phyloP scores from a whole-genome alignment of 2,329 filamentous ascomycete genomes.

The Sporothrix euskadiensis region DNA sequence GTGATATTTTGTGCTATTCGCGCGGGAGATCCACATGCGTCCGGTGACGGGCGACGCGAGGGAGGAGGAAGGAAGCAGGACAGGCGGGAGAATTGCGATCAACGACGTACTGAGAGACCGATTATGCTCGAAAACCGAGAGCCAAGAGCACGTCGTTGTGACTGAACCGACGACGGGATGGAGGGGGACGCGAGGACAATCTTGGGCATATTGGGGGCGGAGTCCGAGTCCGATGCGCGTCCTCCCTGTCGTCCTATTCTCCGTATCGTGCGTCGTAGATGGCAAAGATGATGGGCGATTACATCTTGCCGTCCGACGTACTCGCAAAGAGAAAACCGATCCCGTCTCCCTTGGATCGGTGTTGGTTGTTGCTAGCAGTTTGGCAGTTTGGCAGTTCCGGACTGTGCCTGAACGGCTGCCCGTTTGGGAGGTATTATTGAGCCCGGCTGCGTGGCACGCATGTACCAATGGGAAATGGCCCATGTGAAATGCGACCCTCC shows the following conservation, averaged over 20 bases:
- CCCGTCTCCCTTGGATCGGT: not conserved
- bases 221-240: not conserved
- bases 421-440: not conserved
- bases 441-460: not conserved
- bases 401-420: not conserved
- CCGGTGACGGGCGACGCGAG: constrained; percentile 12
- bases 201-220: not conserved
- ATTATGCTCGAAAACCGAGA: not conserved
- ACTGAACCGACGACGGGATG: not conserved
- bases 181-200: constrained; percentile 1
- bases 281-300: not conserved
- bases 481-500: constrained; percentile 12
- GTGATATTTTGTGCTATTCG: not conserved
- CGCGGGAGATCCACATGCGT: constrained; percentile 19
- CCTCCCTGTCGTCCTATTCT: constrained; percentile 8
- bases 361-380: not conserved
- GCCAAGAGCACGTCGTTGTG: not conserved
- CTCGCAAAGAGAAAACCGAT: not conserved
- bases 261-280: not conserved
- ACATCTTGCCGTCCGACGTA: not conserved
- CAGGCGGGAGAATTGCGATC: not conserved
- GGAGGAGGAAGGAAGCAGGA: not conserved
- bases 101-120: no score
- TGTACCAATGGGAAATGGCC: not conserved
- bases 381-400: not conserved